Evolutionary conservation across 352 stramenopile genomes (phyloP).

Genomic region (Thraustochytrium striatum): DNA sequence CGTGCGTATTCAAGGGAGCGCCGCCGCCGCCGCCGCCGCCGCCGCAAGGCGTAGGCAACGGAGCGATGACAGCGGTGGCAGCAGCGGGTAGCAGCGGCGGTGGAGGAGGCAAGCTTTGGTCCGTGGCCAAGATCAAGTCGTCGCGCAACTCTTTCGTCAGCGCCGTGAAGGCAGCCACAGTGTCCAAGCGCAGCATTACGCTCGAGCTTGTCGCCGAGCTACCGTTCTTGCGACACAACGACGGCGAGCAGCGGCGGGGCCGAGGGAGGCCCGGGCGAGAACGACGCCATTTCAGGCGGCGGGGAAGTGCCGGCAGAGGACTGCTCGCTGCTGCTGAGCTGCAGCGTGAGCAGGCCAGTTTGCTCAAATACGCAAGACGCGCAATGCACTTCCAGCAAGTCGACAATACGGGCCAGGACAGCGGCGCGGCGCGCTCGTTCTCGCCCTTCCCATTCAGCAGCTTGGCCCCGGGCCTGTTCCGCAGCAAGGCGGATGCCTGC

Average conservation of each 20-base stretch:
- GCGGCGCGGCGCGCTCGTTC: not conserved
- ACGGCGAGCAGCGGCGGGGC: too few relatives aligned
- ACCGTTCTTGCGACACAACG: not conserved
- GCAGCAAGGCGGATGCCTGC: not conserved
- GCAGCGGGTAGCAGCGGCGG: not conserved
- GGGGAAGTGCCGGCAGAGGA: too few relatives aligned
- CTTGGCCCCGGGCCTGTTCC: conserved; percentile 8
- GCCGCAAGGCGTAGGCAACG: not conserved
- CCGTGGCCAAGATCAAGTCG: conserved; percentile 4
- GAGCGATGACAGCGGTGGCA: not conserved
- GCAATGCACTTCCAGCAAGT: not conserved
- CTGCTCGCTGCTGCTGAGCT: not conserved
- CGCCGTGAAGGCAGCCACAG: conserved; percentile 20
- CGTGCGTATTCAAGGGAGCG: conserved; percentile 7
- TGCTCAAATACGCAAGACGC: not conserved
- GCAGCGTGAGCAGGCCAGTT: conserved; percentile 20
- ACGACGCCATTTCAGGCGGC: too few relatives aligned
- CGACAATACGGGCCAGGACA: not conserved
- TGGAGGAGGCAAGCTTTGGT: conserved; percentile 10
- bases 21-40: not conserved
- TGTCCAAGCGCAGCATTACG: conserved; percentile 13
- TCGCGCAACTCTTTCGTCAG: conserved; percentile 8
- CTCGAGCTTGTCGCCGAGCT: conserved; percentile 18
- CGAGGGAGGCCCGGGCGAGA: too few relatives aligned
- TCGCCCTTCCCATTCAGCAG: conserved; percentile 21